A percentile compares a stretch with the other conserved stretches of the same genome.
phyloP scores from a whole-genome alignment of 2,329 filamentous ascomycete genomes.

The Thermothelomyces thermophilus region DNA sequence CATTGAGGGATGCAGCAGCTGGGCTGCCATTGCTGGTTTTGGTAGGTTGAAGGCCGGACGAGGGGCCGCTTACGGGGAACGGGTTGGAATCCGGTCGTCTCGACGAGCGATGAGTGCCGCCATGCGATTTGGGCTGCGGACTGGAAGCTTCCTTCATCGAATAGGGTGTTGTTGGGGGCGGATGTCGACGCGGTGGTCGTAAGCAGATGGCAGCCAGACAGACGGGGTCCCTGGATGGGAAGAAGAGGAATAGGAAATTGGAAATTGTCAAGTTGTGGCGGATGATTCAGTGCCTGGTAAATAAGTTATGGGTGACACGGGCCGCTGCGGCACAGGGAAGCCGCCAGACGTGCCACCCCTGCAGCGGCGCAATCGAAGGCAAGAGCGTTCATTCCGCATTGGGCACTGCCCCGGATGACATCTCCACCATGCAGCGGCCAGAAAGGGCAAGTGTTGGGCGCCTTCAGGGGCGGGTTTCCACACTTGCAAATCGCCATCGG shows the following conservation, averaged over 20 bases:
- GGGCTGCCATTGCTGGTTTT: constrained; percentile 19
- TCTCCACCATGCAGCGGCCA: neutral
- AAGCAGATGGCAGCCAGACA: neutral
- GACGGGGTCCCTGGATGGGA: neutral
- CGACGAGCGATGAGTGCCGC: constrained; percentile 36
- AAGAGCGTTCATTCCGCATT: constrained; percentile 3
- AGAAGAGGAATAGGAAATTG: neutral
- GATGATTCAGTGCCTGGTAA: no score
- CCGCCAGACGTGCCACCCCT: neutral
- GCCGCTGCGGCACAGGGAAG: neutral
- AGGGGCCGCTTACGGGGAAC: constrained; percentile 34
- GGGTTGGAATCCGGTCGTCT: constrained; percentile 36
- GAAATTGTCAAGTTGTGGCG: neutral
- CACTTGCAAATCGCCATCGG: no score
- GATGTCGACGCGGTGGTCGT: constrained; percentile 12
- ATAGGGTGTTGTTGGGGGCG: constrained; percentile 19
- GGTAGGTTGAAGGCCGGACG: constrained; percentile 20
- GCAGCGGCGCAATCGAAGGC: neutral
- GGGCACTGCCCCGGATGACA: neutral
- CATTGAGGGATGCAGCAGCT: neutral
- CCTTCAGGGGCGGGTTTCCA: no score
- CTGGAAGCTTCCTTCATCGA: constrained; percentile 59
- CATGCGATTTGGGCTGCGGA: constrained; percentile 49
- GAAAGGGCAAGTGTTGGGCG: no score
- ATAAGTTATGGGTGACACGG: constrained; percentile 1